Base-by-base conservation (phyloP, 345 rosid species). In the Gynandropsis gynandra region DNA sequence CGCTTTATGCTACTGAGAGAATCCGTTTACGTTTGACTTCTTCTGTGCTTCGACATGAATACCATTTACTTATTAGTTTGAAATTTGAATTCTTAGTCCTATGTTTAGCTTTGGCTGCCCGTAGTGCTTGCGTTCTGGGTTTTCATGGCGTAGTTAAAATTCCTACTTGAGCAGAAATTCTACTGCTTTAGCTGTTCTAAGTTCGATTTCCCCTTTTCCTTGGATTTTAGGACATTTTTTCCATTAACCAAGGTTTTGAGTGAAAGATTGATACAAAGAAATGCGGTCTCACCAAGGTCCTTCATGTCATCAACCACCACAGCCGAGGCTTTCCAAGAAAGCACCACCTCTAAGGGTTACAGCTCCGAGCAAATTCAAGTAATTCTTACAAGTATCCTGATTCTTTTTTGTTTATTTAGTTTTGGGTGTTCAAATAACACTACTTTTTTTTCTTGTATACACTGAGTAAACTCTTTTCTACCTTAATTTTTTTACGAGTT, bases 341-440 rank as follows among this genome's bases (percentile, higher is more conserved):
- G 53, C 6, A 51, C 70, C 3, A 65, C 68, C 59, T 82, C 92
- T 0, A 78, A 73, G 61, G 74, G 73, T 60, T 92, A 92, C 55
- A 73, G 84, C 47, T 82, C 98, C 8, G 89, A 85, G 56, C 97
- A 92, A 68, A 92, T 92, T 66, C 97, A 92, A 83, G 98, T 80
- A 42, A 55, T 42, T 35, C 33, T 43, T 16, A 17, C 16, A 9
- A 16, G 37, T n/a, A 16, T 15, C 10, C 5, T 0, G 44, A 12
- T 53, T 20, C 42, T 53, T 42, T 5, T 27, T n/a, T 40, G 7
- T 10, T 4, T 61, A 11, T 24, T 17, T 24, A 21, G 47, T 42
- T 39, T 13, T 13, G 14, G 29, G 3, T 33, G 6, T 54, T 17
- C 39, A 13, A 36, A 24, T 9, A 35, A 12, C 14, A 32, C 47